Evolutionary conservation across 202 grass and related monocot genomes (phyloP).

Genomic region (Bolboschoenoplectus hybrid): DNA sequence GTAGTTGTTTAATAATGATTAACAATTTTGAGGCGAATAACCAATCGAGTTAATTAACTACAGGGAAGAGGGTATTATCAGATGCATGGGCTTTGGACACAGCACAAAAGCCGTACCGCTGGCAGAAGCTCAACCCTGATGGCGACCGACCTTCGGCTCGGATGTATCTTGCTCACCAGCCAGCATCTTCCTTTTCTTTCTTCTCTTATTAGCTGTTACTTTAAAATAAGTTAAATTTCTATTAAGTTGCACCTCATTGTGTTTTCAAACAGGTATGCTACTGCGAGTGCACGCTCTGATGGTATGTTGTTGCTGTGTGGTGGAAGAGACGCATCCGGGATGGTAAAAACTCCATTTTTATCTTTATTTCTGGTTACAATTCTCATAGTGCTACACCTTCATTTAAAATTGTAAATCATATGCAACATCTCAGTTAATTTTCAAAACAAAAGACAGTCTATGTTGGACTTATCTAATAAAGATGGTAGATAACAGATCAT

Average conservation of each 20-base stretch:
- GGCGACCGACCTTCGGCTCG: slow-evolving; percentile 93
- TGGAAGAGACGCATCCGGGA: slow-evolving; percentile 95
- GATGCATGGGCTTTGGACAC: slow-evolving; percentile 99
- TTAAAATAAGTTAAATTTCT: slow-evolving; percentile 37
- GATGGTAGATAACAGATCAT: slow-evolving; percentile 11
- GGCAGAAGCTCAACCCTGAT: slow-evolving; percentile 98
- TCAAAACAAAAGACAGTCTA: neutral
- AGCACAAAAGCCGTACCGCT: slow-evolving; percentile 94
- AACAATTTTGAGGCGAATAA: slow-evolving; percentile 16
- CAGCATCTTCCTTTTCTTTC: slow-evolving; percentile 1
- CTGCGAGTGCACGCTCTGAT: slow-evolving; percentile 94
- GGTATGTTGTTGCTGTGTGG: slow-evolving; percentile 98
- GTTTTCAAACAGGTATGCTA: slow-evolving; percentile 79
- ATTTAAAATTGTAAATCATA: slow-evolving; percentile 24
- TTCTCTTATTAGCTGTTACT: slow-evolving; percentile 9
- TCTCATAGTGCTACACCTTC: slow-evolving; percentile 9
- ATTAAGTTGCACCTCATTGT: slow-evolving; percentile 38
- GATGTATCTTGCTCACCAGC: slow-evolving; percentile 57
- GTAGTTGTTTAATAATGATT: neutral
- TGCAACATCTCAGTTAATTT: neutral
- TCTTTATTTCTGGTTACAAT: slow-evolving; percentile 33
- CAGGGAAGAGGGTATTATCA: slow-evolving; percentile 83
- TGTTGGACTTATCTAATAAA: slow-evolving; percentile 5
- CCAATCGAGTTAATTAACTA: slow-evolving; percentile 14
- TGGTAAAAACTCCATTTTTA: slow-evolving; percentile 51